These are phyloP conservation scores for Eimeria falciformis DNA, from an alignment of 169 alveolate species.

Conservation along the genomic window DNA sequence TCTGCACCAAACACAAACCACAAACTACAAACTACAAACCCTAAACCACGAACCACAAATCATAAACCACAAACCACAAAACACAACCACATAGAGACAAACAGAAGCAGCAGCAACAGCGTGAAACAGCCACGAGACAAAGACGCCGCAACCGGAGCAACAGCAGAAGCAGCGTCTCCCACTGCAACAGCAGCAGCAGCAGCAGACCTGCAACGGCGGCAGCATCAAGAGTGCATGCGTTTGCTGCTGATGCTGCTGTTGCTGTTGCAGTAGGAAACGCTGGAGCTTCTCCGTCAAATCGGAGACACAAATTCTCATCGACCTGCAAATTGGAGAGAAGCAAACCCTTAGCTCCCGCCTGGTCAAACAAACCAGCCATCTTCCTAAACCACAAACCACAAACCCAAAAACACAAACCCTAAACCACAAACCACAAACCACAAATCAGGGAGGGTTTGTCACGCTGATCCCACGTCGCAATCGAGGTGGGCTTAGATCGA, in stretches of 20 bases:
- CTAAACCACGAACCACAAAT: neutral
- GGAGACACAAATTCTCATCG: neutral
- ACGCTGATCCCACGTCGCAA: no score
- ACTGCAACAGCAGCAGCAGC: conserved; percentile 3
- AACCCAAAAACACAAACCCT: neutral
- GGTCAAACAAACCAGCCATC: conserved; percentile 56
- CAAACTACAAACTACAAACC: neutral
- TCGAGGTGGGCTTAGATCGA: no score
- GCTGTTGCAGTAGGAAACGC: conserved; percentile 26
- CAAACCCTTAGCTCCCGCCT: conserved; percentile 61
- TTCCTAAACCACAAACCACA: neutral
- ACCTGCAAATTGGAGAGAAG: conserved; percentile 23
- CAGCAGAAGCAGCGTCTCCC: neutral
- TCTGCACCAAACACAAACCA: neutral
- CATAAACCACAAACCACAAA: neutral
- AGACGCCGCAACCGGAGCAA: neutral
- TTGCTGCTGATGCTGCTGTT: neutral
- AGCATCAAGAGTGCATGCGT: neutral
- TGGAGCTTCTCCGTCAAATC: conserved; percentile 36
- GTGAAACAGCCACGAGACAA: neutral
- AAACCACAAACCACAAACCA: neutral
- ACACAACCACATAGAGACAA: neutral
- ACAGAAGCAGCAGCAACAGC: neutral
- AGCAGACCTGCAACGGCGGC: neutral
- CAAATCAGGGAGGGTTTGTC: no score